Base-by-base conservation (phyloP, 2,329 filamentous ascomycete genomes). In the Leptographium procerum region DNA sequence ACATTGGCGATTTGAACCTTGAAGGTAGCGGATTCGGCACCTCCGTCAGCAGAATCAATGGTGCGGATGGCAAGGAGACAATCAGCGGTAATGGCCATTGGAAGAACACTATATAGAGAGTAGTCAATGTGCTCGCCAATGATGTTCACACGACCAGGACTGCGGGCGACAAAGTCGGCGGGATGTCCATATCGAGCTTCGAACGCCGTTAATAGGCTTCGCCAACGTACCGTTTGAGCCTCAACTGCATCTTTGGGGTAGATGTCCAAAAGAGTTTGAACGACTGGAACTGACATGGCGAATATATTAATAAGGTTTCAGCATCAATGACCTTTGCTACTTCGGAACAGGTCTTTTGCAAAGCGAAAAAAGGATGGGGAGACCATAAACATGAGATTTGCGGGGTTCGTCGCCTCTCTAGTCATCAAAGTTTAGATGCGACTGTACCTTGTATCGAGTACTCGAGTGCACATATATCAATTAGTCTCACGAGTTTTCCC, bases 61-160 rank as follows among this genome's bases (percentile, higher is more conserved):
- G 68, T 78, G 66, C 71, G 80, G 43, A 96, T 88, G 56, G 92
- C 94, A 67, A 99, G 82, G 60, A 99, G 81, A 59, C 91, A 87
- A 72, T 99, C 94, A 62, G 90, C 88, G 7, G 88, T 90, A 64
- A 97, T 91, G 62, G 92, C 94, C 84, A 96, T 96, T 56, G 94
- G 94, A 28, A 99, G 80, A 60, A 96, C 91, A 65, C 94, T 86
- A 77, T 97, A 99, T 24, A 99, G 83, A 16, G 90, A 96, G 76
- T 99, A 99, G 76, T 99, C 94, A 68, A 99, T 96, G 76, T 99
- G 94, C 79, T 99, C 94, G 71, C 94, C 94, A 69, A 99, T 96
- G 68, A 99, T 94, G 76, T 97, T 97, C 64, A 99, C 94, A 64
- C 94, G 84, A 61, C 94, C 94, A 1, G 94, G 94, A 58, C 91